These are phyloP conservation scores for Fusarium brachygibbosum DNA, from an alignment of 2,329 filamentous ascomycete species.

Conservation along the genomic window DNA sequence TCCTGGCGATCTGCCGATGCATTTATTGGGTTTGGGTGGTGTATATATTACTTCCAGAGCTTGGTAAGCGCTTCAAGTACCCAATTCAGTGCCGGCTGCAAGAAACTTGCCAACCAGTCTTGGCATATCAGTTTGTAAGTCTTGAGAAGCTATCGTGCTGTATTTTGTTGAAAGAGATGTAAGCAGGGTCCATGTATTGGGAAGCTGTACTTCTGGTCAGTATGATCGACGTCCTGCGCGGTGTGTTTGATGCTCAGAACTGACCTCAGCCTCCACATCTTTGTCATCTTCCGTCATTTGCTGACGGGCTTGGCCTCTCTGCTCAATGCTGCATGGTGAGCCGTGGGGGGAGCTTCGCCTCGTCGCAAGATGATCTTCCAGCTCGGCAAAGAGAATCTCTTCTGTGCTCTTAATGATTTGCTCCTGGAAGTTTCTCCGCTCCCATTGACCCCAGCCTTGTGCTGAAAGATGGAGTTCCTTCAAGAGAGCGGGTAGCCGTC, in stretches of 20 bases:
- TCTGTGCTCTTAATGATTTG: constrained; percentile 14
- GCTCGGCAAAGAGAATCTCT: constrained; percentile 7
- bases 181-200: constrained; percentile 7
- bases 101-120: constrained; percentile 5
- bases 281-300: constrained; percentile 7
- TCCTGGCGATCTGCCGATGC: not conserved
- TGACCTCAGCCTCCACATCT: constrained; percentile 5
- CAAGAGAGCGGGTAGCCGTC: constrained; percentile 5
- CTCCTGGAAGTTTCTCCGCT: constrained; percentile 7
- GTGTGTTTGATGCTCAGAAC: not conserved
- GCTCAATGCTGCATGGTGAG: constrained; percentile 3
- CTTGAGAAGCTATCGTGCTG: constrained; percentile 10
- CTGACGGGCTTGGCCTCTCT: constrained; percentile 1
- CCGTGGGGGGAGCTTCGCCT: constrained; percentile 3
- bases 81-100: constrained; percentile 3
- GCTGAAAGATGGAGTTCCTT: constrained; percentile 12
- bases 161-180: constrained; percentile 9
- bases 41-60: not conserved
- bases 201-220: constrained; percentile 7
- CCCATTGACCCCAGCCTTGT: constrained; percentile 11
- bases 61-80: not conserved
- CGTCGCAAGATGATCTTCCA: constrained; percentile 5
- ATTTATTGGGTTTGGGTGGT: not conserved
- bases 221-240: not conserved
- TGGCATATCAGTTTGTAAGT: constrained; percentile 5